Base-by-base conservation (phyloP, 495 filamentous ascomycete genomes). In the Geopyxis carbonaria region DNA sequence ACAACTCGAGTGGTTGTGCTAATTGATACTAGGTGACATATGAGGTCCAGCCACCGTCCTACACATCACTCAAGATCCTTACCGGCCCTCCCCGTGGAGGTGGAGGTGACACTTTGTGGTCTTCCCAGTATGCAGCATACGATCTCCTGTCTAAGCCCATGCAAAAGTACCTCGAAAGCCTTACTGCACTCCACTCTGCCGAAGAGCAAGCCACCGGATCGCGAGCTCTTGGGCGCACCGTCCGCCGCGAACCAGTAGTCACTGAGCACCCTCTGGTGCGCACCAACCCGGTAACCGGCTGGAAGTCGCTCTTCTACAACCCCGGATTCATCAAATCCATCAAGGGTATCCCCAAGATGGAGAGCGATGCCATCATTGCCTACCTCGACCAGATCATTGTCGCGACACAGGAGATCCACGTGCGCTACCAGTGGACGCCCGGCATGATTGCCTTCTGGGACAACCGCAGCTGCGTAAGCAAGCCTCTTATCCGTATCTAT, bases 261-360 rank as follows among this genome's bases (percentile, higher is more conserved):
- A 54, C 50, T 3, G 61, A 75, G 34, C 80, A 87, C 42, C 80
- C 80, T 6, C 61, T 86, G 4, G 67, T 86, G 30, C 64, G 78
- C 2, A 66, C 79, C 10, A 70, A 89, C 43, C 80, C 61, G 40
- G 78, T 75, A 1, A 84, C 80, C 0, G 78, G 79, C 22, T 73
- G 79, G 64, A 86, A 83, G 55, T 76, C 76, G 15, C 63, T 89
- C 5, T 89, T 80, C 52, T 63, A 81, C 51, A 84, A 84, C 53
- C 77, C 76, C 3, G 80, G 80, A 21, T 89, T 86, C 56, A 76
- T 81, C 38, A 84, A 73, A 47, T 67, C 70, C 34, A 80, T 86
- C 41, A 62, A 79, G 15, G 80, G 81, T 0, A 55, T 86, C 13
- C 76, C 77, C 33, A 73, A 76, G 22, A 66, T 65, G 40, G 78